phyloP scores from a whole-genome alignment of 2,329 filamentous ascomycete genomes.

The Pyricularia sp. region DNA sequence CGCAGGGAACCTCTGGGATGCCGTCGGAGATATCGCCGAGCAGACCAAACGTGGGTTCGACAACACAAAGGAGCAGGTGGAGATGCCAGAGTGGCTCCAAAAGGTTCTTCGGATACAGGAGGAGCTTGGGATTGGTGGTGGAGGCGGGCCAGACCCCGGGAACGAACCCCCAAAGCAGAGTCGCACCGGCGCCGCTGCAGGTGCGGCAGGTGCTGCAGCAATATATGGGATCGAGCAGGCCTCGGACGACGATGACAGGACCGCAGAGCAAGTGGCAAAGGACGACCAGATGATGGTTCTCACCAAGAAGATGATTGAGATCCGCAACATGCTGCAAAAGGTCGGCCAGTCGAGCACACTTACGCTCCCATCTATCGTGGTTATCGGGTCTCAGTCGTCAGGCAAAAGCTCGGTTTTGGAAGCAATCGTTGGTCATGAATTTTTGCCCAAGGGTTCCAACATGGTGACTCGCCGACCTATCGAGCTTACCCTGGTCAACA shows the following conservation, averaged over 20 bases:
- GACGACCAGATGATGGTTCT: conserved; percentile 99
- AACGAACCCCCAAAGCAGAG: conserved; percentile 49
- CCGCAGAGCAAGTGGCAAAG: conserved; percentile 57
- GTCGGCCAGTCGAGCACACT: conserved; percentile 87
- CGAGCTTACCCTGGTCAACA: conserved; percentile 92
- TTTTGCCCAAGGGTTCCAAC: conserved; percentile 93
- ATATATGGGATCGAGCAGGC: conserved; percentile 72
- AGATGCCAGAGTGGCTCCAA: conserved; percentile 67
- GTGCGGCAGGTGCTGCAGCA: conserved; percentile 59
- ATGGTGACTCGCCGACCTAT: conserved; percentile 97
- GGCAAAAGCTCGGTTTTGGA: conserved; percentile 97
- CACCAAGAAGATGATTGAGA: conserved; percentile 99
- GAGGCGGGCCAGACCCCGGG: conserved; percentile 37
- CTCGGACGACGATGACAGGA: conserved; percentile 52
- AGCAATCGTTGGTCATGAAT: conserved; percentile 95
- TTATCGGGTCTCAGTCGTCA: conserved; percentile 96
- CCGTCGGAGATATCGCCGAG: conserved; percentile 64
- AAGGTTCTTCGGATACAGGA: conserved; percentile 58
- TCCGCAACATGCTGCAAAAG: conserved; percentile 79
- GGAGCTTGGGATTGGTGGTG: conserved; percentile 42
- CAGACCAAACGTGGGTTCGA: conserved; percentile 77
- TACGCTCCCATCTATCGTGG: conserved; percentile 92
- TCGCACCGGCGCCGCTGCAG: conserved; percentile 47
- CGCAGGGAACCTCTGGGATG: conserved; percentile 61
- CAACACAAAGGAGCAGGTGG: conserved; percentile 69